Evolutionary conservation across 768 basidiomycete species (phyloP), one percentile per base, ranked within the genome.

Genomic region (Tephrocybe rancida): DNA sequence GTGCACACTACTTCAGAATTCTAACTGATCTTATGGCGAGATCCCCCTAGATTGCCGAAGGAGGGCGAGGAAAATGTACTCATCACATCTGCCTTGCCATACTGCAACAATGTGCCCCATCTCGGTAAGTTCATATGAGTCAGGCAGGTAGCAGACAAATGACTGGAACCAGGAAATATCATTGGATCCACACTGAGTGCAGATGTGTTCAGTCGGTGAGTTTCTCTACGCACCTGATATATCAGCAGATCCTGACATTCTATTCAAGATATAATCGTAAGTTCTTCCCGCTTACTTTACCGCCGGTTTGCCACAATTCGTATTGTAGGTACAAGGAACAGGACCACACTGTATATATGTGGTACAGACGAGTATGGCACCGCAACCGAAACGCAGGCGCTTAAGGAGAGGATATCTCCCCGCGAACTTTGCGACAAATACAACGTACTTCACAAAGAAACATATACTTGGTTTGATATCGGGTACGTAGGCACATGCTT

Each of bases 341-440:
- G 89, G 62, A 85, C 87, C 39, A 96, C 94, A 0, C 78, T 98
- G 27, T 99, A 96, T 67, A 81, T 99, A 51, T 99, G 97, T 70
- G 97, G 97, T 24, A 98, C 97, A 3, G 97, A 99, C 66, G 97
- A 99, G 71, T 99, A 99, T 64, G 97, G 97, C n/a, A 99, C 97
- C 6, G 96, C 97, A 0, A 97, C 97, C 0, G 97, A 99, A 76
- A 98, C 95, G 2, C 95, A 97, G 69, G 96, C 97, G 3, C 69
- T 93, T 54, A 93, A 94, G 65, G 93, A 96, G 67, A 84, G 86
- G 0, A 69, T 95, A 34, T 85, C 90, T 10, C 90, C 94, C 0
- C 76, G 75, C 56, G 83, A 86, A 60, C 77, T 98, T 1, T 97
- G 94, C 68, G 90, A 95, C 71, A 95, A 95, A 72, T 98, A 98